Base-by-base conservation (phyloP, 169 alveolate species). In the Plasmodium gallinaceum region DNA sequence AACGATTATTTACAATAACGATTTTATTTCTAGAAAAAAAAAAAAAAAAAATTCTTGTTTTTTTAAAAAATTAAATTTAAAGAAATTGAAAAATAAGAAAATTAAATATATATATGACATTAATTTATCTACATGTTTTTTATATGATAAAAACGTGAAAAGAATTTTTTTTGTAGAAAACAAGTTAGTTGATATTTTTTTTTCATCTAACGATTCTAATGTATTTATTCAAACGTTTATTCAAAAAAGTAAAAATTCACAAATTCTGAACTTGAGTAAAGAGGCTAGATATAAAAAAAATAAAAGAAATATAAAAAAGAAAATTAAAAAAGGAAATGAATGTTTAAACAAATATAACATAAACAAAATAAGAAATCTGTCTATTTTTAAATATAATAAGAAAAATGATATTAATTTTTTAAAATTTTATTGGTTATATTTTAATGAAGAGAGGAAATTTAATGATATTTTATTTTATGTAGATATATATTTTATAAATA, bases 391-490 rank as follows among this genome's bases (percentile, higher is more conserved):
- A 57, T 72, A 57, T 18, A 68, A 52, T 12, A 39, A 58, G 39
- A 83, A 69, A 16, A 68, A 83, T 37, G 52, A 65, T 7, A 57
- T 83, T 10, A 68, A 48, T 22, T 83, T 83, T 83, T 60, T 83
- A 61, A 83, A 83, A 54, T 83, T 68, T 16, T 83, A 83, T 39
- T 83, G 91, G 91, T 20, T 83, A 83, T 83, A 83, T 58, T 83
- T 83, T 52, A 83, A 71, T 62, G 37, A 68, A 37, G 80, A 57
- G 18, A 43, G 37, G 52, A 69, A 66, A 0, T 18, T 42, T 18
- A 83, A 72, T 71, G 61, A 18, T 54, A 46, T 83, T 54, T 68
- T 83, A 72, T 43, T 65, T 4, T 83, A 83, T 61, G 22, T 83
- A 54, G 91, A 83, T 48, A 10, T 83, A 57, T 68, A 83, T 68